Evolutionary conservation across 2,329 filamentous ascomycete genomes (phyloP), one percentile per base, ranked within the genome.

Genomic region (Neurospora crassa): DNA sequence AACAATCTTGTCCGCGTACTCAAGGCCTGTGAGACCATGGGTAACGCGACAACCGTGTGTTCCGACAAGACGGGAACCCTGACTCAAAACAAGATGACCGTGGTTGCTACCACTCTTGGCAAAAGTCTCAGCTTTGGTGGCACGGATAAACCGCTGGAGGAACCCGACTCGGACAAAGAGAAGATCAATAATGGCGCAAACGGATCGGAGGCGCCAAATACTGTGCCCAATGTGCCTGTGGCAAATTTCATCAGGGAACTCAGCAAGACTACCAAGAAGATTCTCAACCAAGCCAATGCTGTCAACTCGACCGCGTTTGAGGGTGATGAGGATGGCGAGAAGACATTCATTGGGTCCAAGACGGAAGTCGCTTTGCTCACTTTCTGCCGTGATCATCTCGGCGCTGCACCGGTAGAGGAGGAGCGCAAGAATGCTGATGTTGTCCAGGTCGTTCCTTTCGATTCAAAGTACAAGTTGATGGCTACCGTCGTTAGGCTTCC

Each of bases 21-120:
- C 40, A 88, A 89, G 74, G 90, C 90, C 71, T 92, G 90, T 78
- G 90, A 92, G 78, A 91, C 89, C 5, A 92, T 92, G 90, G 90
- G 90, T 11, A 92, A 92, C 75, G 88, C 88, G 40, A 90, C 88
- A 1, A 91, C 91, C 0, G 90, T 95, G 43, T 95, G 92, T 80
- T 94, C 92, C 4, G 92, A 93, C 79, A 93, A 93, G 80, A 93
- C 91, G 1, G 91, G 91, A 68, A 93, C 91, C 5, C 81, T 93
- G 20, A 93, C 91, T 0, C 90, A 91, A 72, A 92, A 92, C 77
- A 89, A 89, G 79, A 92, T 92, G 90, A 91, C 89, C 0, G 91
- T 93, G 1, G 91, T 94, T 40, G 89, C 91, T 37, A 91, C 90
- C 7, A 89, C 90, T 5, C 80, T 92, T 53, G 90, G 90, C 40